phyloP scores from a whole-genome alignment of 352 stramenopile species.

The Phytophthora pisi region DNA sequence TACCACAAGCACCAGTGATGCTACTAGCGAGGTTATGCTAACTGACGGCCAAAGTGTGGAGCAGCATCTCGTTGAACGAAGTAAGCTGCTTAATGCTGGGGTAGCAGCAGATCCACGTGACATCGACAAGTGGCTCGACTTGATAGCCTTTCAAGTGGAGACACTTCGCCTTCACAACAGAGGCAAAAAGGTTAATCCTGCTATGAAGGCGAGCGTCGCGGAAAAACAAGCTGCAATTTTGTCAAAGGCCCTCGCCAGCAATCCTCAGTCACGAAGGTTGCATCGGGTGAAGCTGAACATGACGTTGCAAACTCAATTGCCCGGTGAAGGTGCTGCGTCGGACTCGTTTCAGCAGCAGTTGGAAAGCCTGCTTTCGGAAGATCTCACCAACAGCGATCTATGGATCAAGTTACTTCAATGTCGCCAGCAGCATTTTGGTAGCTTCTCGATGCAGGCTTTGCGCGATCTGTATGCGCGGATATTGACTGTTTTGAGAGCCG shows the following conservation, averaged over 20 bases:
- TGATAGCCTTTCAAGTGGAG: slow-evolving; percentile 81
- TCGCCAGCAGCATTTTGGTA: slow-evolving; percentile 67
- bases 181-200: slow-evolving; percentile 26
- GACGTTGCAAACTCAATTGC: slow-evolving; percentile 23
- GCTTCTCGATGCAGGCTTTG: slow-evolving; percentile 70
- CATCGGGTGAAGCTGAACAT: slow-evolving; percentile 63
- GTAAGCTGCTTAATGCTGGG: slow-evolving; percentile 53
- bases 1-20: slow-evolving; percentile 5
- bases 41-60: slow-evolving; percentile 74
- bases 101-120: slow-evolving; percentile 48
- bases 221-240: slow-evolving; percentile 78
- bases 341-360: slow-evolving; percentile 43
- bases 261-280: slow-evolving; percentile 54
- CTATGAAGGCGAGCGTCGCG: slow-evolving; percentile 38
- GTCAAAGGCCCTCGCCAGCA: slow-evolving; percentile 51
- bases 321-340: slow-evolving; percentile 27
- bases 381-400: slow-evolving; percentile 52
- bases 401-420: slow-evolving; percentile 64
- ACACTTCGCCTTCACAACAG: slow-evolving; percentile 44
- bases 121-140: slow-evolving; percentile 65
- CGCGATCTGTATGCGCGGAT: slow-evolving; percentile 77
- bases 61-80: slow-evolving; percentile 59
- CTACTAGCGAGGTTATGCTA: slow-evolving; percentile 41
- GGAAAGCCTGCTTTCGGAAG: slow-evolving; percentile 55
- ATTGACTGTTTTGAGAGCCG: slow-evolving; percentile 50